Evolutionary conservation across 2,329 filamentous ascomycete species (phyloP), one percentile per base, ranked within the genome.

Genomic region (Metarhizium humberi): DNA sequence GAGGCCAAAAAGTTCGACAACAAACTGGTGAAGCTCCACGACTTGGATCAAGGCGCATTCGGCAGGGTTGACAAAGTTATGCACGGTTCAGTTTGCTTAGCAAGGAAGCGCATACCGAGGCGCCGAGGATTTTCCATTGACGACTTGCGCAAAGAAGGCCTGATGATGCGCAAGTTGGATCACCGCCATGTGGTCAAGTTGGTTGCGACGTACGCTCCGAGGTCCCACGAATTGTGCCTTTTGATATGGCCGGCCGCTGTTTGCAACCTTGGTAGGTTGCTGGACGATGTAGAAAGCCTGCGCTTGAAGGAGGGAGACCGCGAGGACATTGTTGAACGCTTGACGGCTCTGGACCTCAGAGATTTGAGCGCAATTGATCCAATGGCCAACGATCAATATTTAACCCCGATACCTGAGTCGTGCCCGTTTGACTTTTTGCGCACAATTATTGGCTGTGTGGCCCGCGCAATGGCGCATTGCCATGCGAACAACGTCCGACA

Each of bases 141-240:
- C 10, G 66, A 69, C 51, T 62, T 78, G 50, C 70, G 73, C 48
- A 70, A 74, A 56, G 75, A 78, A 62, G 73, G 73, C 32, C 64
- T 74, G 56, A 73, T 73, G 4, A 77, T 78, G 75, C 72, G 75
- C 56, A 71, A 71, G 56, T 67, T 78, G 8, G 70, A 71, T 45
- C 76, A 78, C 58, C 70, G 71, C 49, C 76, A 78, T 60, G 73
- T 78, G 50, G 70, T 78, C 55, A 74, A 71, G 60, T 62, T 78
- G 25, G 70, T 78, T 18, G 75, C 75, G 2, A 74, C 75, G 1
- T 78, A 78, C 59, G 72, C 71, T 45, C 66, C 69, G 6, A 68
- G 67, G 29, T 64, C 62, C 10, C 68, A 70, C 56, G 67, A 75
- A 55, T 61, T 78, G 4, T 77, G 73, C 55, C 63, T 78, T 11